These are phyloP conservation scores for Claviceps maximensis DNA, from an alignment of 2,329 filamentous ascomycete genomes.

Conservation along the genomic window DNA sequence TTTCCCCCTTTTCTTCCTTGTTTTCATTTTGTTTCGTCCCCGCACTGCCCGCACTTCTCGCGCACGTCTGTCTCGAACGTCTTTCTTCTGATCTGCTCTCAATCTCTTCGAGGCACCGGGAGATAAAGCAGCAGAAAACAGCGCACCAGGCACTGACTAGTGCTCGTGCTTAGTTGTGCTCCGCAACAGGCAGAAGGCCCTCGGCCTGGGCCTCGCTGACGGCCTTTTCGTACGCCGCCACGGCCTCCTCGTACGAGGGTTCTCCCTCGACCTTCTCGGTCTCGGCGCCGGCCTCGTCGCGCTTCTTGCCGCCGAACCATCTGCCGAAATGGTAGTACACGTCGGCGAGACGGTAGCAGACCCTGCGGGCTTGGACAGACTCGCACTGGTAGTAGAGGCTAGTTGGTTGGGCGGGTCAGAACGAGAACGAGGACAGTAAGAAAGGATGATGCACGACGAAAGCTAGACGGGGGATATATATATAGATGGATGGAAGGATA, in stretches of 20 bases:
- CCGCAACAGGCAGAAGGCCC: conserved; percentile 16
- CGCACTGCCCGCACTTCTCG: too few species aligned
- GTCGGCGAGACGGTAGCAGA: conserved; percentile 24
- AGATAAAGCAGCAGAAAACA: too few species aligned
- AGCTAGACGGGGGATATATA: too few species aligned
- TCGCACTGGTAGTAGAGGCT: conserved; percentile 26
- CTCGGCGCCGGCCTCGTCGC: conserved; percentile 15
- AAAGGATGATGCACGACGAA: neutral
- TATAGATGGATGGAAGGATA: too few species aligned
- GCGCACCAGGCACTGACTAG: too few species aligned
- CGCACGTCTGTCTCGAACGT: too few species aligned
- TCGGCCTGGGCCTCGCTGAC: conserved; percentile 22
- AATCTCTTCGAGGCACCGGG: too few species aligned
- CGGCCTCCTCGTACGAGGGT: conserved; percentile 21
- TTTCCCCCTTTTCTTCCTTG: too few species aligned
- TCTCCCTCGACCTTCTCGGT: conserved; percentile 16
- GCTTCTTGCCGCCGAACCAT: conserved; percentile 19
- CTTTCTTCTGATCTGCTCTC: too few species aligned
- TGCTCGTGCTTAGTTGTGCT: neutral
- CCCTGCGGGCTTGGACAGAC: conserved; percentile 5
- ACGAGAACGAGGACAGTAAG: too few species aligned
- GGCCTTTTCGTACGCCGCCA: conserved; percentile 22
- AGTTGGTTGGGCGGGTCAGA: too few species aligned
- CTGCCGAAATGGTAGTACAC: conserved; percentile 28
- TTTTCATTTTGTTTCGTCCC: too few species aligned